These are phyloP conservation scores for Dactylellina sp. DNA, from an alignment of 2,329 filamentous ascomycete species.

Conservation along the genomic window DNA sequence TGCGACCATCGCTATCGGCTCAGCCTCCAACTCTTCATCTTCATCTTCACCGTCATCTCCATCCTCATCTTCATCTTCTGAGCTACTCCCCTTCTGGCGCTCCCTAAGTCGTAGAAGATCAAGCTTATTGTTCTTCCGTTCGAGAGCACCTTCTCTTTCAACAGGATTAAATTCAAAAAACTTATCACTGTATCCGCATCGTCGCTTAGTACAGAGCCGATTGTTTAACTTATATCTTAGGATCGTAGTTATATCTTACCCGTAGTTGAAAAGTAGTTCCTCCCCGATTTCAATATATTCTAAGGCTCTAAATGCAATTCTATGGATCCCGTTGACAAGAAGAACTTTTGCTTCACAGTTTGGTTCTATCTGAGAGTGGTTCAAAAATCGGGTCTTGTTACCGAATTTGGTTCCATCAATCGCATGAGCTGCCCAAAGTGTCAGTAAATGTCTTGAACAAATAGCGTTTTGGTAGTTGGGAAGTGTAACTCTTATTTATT, in stretches of 20 bases:
- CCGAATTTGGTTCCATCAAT: conserved; percentile 81
- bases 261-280: conserved; percentile 86
- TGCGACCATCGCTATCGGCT: neutral
- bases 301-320: conserved; percentile 79
- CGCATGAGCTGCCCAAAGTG: conserved; percentile 63
- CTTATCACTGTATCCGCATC: conserved; percentile 13
- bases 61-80: conserved; percentile 7
- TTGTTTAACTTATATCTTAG: neutral
- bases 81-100: conserved; percentile 2
- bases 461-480: conserved; percentile 23
- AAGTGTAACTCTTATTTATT: conserved; percentile 65
- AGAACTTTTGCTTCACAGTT: conserved; percentile 77
- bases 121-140: conserved; percentile 17
- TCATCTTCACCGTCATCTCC: conserved; percentile 6
- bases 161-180: conserved; percentile 32
- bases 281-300: conserved; percentile 77
- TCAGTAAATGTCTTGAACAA: conserved; percentile 17
- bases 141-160: conserved; percentile 29
- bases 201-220: neutral
- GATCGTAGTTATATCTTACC: conserved; percentile 61
- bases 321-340: conserved; percentile 79
- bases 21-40: neutral
- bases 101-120: conserved; percentile 29
- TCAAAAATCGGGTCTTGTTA: conserved; percentile 85
- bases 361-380: conserved; percentile 72